Conservation (phyloP, 305 asterid genomes). For the Solanum aculeatissimum region DNA sequence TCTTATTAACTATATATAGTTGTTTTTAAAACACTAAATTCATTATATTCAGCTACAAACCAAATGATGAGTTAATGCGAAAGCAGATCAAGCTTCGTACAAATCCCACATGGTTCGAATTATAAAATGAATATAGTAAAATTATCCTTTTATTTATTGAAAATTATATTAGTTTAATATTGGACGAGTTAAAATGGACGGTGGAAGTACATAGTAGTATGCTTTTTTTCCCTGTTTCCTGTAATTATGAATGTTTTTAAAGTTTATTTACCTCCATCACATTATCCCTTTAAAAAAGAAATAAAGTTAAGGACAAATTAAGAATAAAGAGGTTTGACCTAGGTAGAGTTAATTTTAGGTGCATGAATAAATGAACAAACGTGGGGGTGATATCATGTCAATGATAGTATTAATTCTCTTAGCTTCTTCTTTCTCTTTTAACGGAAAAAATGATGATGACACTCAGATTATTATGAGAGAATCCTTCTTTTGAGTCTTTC, state of each 20-base stretch:
- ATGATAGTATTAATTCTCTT: not conserved
- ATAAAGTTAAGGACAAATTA: not conserved
- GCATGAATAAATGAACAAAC: not conserved
- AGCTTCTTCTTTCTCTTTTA: not conserved
- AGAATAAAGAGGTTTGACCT: not conserved
- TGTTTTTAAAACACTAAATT: not conserved
- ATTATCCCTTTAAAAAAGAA: not conserved
- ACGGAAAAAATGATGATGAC: not conserved
- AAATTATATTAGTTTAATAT: fast-evolving
- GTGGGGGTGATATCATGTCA: not conserved
- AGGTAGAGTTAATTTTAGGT: not conserved
- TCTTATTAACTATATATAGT: not conserved
- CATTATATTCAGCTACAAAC: not conserved
- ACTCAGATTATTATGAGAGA: not conserved
- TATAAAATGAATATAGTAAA: too few species aligned
- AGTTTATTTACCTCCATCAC: not conserved
- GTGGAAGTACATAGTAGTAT: not conserved
- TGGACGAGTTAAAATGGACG: not conserved
- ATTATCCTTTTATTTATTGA: not conserved
- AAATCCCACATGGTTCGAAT: too few species aligned
- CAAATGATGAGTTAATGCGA: too few species aligned
- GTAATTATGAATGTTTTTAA: not conserved
- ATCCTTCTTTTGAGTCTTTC: not conserved
- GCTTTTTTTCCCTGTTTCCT: too few species aligned
- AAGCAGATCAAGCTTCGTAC: too few species aligned